These are phyloP conservation scores for Cyberlindnera saturnus DNA, from an alignment of 805 yeast genomes.

Conservation along the genomic window DNA sequence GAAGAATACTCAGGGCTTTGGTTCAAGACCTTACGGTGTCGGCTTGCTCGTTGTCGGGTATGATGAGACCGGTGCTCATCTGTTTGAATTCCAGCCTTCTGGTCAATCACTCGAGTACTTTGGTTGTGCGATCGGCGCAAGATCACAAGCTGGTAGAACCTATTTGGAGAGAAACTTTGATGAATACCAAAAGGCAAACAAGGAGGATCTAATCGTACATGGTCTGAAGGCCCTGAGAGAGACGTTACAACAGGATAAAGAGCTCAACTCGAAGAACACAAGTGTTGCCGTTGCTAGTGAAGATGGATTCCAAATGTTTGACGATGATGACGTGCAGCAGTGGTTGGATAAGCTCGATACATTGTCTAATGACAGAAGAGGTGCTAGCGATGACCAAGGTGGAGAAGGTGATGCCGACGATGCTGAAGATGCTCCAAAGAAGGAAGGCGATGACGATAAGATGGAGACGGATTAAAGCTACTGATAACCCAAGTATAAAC, in stretches of 20 bases:
- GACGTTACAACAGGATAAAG: slow-evolving; percentile 90
- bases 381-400: slow-evolving; percentile 21
- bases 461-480: slow-evolving; percentile 30
- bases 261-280: slow-evolving; percentile 76
- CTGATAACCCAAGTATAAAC: background rate
- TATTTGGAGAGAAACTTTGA: slow-evolving; percentile 85
- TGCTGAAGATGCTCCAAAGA: slow-evolving; percentile 8
- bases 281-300: slow-evolving; percentile 91
- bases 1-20: slow-evolving; percentile 90
- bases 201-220: slow-evolving; percentile 74
- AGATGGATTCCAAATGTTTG: slow-evolving; percentile 72
- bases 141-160: slow-evolving; percentile 98
- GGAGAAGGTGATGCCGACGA: slow-evolving; percentile 14
- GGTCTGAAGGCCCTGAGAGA: slow-evolving; percentile 91
- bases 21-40: slow-evolving; percentile 97
- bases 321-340: slow-evolving; percentile 75
- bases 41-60: slow-evolving; percentile 86
- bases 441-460: slow-evolving; percentile 27
- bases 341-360: slow-evolving; percentile 77
- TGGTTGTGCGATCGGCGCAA: slow-evolving; percentile 96
- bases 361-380: slow-evolving; percentile 49
- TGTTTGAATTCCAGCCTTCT: slow-evolving; percentile 92
- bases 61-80: slow-evolving; percentile 92
- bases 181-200: slow-evolving; percentile 48
- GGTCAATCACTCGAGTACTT: slow-evolving; percentile 88